Conservation (phyloP, 2,329 filamentous ascomycete species). For the Trichoderma koningii region DNA sequence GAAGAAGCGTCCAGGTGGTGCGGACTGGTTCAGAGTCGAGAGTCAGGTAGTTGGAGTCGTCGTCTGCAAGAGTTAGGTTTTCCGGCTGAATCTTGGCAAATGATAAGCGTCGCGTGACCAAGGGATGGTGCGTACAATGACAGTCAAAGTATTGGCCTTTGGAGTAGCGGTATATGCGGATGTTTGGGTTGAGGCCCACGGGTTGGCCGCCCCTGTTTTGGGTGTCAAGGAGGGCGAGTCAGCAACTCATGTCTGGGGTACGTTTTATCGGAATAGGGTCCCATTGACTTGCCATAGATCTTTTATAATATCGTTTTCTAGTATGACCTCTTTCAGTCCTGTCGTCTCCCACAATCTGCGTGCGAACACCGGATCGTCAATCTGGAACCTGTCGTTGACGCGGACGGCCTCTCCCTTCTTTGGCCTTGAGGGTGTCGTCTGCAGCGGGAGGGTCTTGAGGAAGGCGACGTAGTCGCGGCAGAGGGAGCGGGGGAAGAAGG, state of each 20-base stretch:
- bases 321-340: slow-evolving; percentile 66
- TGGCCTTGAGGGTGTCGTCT: slow-evolving; percentile 75
- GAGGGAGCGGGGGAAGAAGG: slow-evolving; percentile 72
- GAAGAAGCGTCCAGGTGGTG: slow-evolving; percentile 88
- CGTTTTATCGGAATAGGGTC: not conserved
- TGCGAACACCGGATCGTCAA: slow-evolving; percentile 75
- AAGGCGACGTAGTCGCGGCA: slow-evolving; percentile 78
- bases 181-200: slow-evolving; percentile 84
- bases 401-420: slow-evolving; percentile 79
- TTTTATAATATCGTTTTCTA: slow-evolving; percentile 42
- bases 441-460: slow-evolving; percentile 66
- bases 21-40: slow-evolving; percentile 38
- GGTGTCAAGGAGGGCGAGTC: not conserved
- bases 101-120: not conserved
- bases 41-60: slow-evolving; percentile 76
- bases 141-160: slow-evolving; percentile 89
- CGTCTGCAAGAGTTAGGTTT: slow-evolving; percentile 59
- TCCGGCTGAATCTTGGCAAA: not conserved
- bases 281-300: slow-evolving; percentile 48
- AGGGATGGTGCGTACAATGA: slow-evolving; percentile 66
- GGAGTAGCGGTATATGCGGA: slow-evolving; percentile 84
- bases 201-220: slow-evolving; percentile 75
- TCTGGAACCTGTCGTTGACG: slow-evolving; percentile 87
- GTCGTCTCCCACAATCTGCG: slow-evolving; percentile 75
- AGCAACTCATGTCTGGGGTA: not conserved